Conservation (phyloP, 1,139 yeast species). For the Candida labiduridarum region DNA sequence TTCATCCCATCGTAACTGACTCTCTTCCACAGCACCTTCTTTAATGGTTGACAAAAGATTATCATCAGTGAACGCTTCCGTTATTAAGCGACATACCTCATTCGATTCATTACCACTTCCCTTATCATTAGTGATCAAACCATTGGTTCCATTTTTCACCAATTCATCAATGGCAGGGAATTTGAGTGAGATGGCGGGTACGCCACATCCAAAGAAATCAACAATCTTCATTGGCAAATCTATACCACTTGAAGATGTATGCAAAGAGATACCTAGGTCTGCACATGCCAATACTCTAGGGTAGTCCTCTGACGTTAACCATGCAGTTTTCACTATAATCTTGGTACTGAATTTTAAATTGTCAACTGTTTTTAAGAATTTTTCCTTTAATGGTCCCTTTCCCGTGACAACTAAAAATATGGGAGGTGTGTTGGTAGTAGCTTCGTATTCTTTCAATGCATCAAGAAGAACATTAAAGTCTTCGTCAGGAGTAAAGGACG, state of each 20-base stretch:
- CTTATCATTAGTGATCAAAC: conserved; percentile 36
- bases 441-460: conserved; percentile 66
- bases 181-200: conserved; percentile 81
- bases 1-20: conserved; percentile 68
- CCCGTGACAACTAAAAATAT: conserved; percentile 83
- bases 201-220: conserved; percentile 94
- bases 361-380: conserved; percentile 50
- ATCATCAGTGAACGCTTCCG: conserved; percentile 46
- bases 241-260: conserved; percentile 87
- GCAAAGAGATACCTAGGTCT: conserved; percentile 88
- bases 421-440: conserved; percentile 39
- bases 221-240: conserved; percentile 98
- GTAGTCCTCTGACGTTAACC: conserved; percentile 83
- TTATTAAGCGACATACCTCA: conserved; percentile 55
- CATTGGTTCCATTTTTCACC: conserved; percentile 51
- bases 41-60: conserved; percentile 39
- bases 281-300: conserved; percentile 76
- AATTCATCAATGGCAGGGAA: conserved; percentile 75
- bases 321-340: conserved; percentile 62
- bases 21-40: conserved; percentile 71
- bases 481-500: conserved; percentile 96
- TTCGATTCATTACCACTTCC: conserved; percentile 32
- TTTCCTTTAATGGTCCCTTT: conserved; percentile 77
- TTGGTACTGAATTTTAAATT: conserved; percentile 44
- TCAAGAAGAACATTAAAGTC: conserved; percentile 72